These are phyloP conservation scores for Lineolata rhizophorae DNA, from an alignment of 495 filamentous ascomycete species.

Conservation along the genomic window DNA sequence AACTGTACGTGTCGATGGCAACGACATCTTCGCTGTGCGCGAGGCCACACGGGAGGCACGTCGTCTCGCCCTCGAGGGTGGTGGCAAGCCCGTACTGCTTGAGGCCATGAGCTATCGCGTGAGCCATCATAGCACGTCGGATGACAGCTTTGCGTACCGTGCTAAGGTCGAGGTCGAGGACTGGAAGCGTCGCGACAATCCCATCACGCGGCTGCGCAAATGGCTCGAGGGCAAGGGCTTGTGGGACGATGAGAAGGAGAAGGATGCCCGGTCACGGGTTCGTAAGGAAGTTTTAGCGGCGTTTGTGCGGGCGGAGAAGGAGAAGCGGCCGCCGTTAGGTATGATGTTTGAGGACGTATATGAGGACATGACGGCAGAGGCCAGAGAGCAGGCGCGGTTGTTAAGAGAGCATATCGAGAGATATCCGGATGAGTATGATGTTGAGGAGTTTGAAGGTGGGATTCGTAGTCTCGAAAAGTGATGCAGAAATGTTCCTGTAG, in stretches of 20 bases:
- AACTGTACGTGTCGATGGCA: conserved; percentile 88
- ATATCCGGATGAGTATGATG: conserved; percentile 88
- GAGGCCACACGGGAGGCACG: conserved; percentile 65
- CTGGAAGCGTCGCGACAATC: conserved; percentile 92
- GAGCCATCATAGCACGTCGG: conserved; percentile 90
- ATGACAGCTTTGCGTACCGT: conserved; percentile 92
- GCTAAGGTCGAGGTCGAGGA: conserved; percentile 89
- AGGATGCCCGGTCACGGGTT: conserved; percentile 40
- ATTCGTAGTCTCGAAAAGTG: too few species aligned
- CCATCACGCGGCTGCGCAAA: conserved; percentile 75
- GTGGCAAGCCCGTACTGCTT: conserved; percentile 63
- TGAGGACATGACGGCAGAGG: conserved; percentile 66
- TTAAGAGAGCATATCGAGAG: conserved; percentile 54
- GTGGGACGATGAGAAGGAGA: conserved; percentile 73
- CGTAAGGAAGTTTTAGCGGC: conserved; percentile 60
- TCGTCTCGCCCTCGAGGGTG: conserved; percentile 50
- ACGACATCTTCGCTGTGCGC: conserved; percentile 87
- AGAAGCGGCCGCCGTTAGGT: conserved; percentile 65
- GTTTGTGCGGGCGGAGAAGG: conserved; percentile 68
- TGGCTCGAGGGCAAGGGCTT: conserved; percentile 62
- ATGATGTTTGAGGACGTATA: conserved; percentile 75
- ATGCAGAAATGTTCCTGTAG: too few species aligned
- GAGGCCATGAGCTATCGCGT: conserved; percentile 98
- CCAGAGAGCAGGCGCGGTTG: conserved; percentile 54
- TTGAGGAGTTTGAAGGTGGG: conserved; percentile 56